These are phyloP conservation scores for Beauveria caledonica DNA, from an alignment of 2,329 filamentous ascomycete genomes.

Conservation along the genomic window DNA sequence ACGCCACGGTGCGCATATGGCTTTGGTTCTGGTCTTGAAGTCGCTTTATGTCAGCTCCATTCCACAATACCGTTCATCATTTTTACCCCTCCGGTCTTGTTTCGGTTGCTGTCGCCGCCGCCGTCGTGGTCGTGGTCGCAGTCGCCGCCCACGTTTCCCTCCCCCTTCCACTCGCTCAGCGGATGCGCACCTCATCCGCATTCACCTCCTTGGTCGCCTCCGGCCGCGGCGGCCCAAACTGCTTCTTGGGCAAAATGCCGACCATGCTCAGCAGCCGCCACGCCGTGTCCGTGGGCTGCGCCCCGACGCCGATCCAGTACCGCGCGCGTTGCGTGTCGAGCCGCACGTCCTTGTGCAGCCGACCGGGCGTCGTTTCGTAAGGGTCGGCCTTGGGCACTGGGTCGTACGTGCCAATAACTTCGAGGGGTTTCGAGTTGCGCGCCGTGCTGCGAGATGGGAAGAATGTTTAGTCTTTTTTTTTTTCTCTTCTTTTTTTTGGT, in stretches of 20 bases:
- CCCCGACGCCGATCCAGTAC: conserved; percentile 96
- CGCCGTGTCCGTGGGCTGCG: conserved; percentile 83
- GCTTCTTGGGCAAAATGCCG: conserved; percentile 31
- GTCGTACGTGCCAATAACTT: conserved; percentile 80
- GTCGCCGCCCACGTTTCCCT: no score
- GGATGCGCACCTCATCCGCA: conserved; percentile 22
- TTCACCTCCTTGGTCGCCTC: conserved; percentile 14
- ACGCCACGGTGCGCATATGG: neutral
- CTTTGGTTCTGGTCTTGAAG: no score
- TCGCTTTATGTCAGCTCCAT: no score
- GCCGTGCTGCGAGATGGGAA: conserved; percentile 54
- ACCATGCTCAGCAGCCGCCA: conserved; percentile 85
- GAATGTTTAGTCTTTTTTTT: neutral
- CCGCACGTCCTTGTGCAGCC: conserved; percentile 83
- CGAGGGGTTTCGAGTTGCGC: conserved; percentile 78
- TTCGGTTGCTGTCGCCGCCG: neutral
- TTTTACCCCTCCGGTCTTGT: no score
- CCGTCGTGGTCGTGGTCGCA: neutral
- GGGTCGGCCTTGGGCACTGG: conserved; percentile 55
- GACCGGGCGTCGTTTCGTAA: conserved; percentile 49
- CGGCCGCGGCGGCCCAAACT: conserved; percentile 24
- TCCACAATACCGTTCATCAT: no score
- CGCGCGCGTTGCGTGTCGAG: conserved; percentile 72
- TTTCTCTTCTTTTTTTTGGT: neutral
- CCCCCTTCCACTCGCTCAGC: conserved; percentile 13